A percentile compares a stretch with the other conserved stretches of the same genome.
Evolutionary conservation across 257 asterid genomes (phyloP).

Genomic region (Ophiorrhiza pumila): DNA sequence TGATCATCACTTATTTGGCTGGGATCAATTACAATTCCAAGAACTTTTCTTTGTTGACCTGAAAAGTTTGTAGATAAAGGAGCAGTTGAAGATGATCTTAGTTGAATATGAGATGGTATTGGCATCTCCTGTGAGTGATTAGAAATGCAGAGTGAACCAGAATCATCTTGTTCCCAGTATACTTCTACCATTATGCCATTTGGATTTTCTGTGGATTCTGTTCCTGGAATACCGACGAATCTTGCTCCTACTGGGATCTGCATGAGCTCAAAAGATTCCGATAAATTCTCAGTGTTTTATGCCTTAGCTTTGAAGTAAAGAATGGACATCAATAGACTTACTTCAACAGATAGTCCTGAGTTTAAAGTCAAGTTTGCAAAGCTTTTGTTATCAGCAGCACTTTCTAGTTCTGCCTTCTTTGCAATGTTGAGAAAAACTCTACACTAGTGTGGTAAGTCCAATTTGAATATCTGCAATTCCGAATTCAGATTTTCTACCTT

Average conservation of each 20-base stretch:
- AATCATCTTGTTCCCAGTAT: constrained; percentile 88
- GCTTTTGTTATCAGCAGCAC: too few relatives aligned
- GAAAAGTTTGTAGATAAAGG: constrained; percentile 23
- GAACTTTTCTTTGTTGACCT: constrained; percentile 31
- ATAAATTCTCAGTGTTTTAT: not conserved
- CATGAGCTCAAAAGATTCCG: constrained; percentile 1
- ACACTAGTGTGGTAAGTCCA: too few relatives aligned
- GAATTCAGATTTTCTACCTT: too few relatives aligned
- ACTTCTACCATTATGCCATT: constrained; percentile 75
- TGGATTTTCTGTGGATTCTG: constrained; percentile 54
- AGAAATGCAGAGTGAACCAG: constrained; percentile 79
- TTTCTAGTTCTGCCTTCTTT: too few relatives aligned
- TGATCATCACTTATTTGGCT: constrained; percentile 47
- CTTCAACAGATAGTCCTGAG: too few relatives aligned
- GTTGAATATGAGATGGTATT: constrained; percentile 58
- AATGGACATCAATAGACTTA: too few relatives aligned
- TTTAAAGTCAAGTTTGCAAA: too few relatives aligned
- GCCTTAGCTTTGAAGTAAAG: not conserved
- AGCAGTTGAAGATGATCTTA: constrained; percentile 30
- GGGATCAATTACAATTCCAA: constrained; percentile 71
- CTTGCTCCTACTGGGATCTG: constrained; percentile 84
- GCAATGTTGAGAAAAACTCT: too few relatives aligned
- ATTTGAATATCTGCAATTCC: too few relatives aligned
- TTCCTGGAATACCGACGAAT: constrained; percentile 67
- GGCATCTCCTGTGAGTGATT: constrained; percentile 57